Percentiles rank a stretch among this genome's conserved stretches.
phyloP scores from a whole-genome alignment of 805 yeast genomes.

The Barnettozyma sucrosica region DNA sequence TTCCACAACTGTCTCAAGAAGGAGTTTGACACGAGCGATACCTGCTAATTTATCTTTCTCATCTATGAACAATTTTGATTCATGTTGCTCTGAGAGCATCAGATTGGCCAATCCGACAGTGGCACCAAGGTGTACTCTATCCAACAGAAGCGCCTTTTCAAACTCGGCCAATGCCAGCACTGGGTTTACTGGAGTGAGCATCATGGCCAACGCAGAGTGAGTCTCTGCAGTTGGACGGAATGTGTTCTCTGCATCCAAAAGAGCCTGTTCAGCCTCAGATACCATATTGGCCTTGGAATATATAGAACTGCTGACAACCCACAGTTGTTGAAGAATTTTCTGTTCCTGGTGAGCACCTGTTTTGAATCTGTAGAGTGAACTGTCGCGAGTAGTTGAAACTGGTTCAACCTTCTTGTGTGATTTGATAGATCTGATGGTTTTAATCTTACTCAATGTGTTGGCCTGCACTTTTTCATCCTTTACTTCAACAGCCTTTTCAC shows the following conservation, averaged over 20 bases:
- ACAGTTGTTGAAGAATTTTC: constrained; percentile 48
- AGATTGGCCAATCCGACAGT: constrained; percentile 20
- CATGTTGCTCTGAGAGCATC: constrained; percentile 10
- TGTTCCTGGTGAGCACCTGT: constrained; percentile 26
- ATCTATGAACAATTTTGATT: constrained; percentile 38
- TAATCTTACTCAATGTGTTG: constrained; percentile 8
- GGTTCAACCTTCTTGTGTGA: constrained; percentile 6
- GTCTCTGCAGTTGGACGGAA: constrained; percentile 42
- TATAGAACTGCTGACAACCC: constrained; percentile 70
- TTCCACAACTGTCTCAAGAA: constrained; percentile 33
- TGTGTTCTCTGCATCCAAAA: constrained; percentile 61
- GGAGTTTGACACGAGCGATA: constrained; percentile 32
- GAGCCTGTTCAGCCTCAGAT: constrained; percentile 63
- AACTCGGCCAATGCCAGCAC: constrained; percentile 52
- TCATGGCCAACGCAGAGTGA: constrained; percentile 37
- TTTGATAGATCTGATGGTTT: constrained; percentile 15
- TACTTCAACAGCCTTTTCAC: background rate
- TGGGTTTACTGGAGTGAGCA: constrained; percentile 30
- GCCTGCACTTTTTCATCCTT: background rate
- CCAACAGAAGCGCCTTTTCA: constrained; percentile 38
- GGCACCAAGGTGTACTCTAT: constrained; percentile 10
- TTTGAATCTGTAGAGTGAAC: constrained; percentile 6
- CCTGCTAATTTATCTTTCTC: constrained; percentile 56
- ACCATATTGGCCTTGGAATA: constrained; percentile 50
- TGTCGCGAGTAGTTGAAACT: background rate